These are phyloP conservation scores for Botrytis porri DNA, from an alignment of 2,329 filamentous ascomycete genomes.

Conservation along the genomic window DNA sequence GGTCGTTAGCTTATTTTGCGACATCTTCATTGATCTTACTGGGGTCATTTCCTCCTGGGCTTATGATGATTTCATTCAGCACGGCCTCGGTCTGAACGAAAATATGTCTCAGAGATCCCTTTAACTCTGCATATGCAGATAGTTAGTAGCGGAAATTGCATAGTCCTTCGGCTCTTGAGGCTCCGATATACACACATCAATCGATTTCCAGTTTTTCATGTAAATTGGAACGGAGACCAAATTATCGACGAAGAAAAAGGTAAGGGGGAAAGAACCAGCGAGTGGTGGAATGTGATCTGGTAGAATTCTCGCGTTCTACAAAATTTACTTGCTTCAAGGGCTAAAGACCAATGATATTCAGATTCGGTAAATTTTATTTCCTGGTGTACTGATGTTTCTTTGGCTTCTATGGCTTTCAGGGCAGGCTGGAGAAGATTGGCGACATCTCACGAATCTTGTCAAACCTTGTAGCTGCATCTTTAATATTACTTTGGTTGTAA, in stretches of 20 bases:
- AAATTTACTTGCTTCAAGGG: neutral
- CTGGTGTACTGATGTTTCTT: neutral
- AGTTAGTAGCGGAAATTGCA: neutral
- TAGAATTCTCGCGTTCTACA: neutral
- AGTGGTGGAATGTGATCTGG: neutral
- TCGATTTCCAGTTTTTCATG: neutral
- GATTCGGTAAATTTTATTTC: neutral
- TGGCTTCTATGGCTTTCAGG: slow-evolving; percentile 9
- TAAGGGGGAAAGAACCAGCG: neutral
- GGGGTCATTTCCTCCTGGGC: neutral
- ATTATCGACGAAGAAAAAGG: neutral
- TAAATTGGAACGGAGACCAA: neutral
- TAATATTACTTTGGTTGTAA: neutral
- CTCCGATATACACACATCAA: neutral
- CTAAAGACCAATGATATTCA: neutral
- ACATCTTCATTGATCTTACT: neutral
- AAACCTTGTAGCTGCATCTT: slow-evolving; percentile 5
- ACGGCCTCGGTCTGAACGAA: neutral
- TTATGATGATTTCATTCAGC: neutral
- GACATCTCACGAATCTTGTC: slow-evolving; percentile 22
- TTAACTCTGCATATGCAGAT: neutral
- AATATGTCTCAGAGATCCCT: neutral
- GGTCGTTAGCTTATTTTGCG: neutral
- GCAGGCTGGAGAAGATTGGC: slow-evolving; percentile 14
- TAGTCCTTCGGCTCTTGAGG: neutral